These are phyloP conservation scores for Corylus avellana DNA, from an alignment of 306 rosid species.

Conservation along the genomic window DNA sequence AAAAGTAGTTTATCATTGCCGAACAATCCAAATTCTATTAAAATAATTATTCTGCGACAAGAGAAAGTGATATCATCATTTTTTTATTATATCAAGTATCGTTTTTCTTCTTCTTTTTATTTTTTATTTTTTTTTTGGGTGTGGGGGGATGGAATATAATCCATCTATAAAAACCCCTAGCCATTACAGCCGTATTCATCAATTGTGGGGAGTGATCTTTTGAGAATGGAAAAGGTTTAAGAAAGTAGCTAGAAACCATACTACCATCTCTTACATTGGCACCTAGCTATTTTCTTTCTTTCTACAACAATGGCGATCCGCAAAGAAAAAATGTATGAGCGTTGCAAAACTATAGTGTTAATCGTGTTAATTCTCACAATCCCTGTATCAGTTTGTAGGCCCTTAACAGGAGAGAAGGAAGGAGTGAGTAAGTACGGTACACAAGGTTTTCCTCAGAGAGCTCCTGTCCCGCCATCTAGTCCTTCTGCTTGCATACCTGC, in stretches of 20 bases:
- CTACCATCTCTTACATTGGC: neutral
- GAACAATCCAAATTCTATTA: too few species aligned
- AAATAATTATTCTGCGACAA: too few species aligned
- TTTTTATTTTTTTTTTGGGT: too few species aligned
- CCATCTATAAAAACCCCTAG: too few species aligned
- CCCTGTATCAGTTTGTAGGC: neutral
- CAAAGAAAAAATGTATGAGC: neutral
- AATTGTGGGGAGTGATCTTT: too few species aligned
- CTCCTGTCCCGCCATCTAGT: neutral
- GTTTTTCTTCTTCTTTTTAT: too few species aligned
- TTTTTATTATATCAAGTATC: too few species aligned
- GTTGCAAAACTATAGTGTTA: neutral
- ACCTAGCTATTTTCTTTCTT: neutral
- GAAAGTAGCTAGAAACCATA: too few species aligned
- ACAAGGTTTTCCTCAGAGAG: neutral
- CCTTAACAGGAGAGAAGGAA: neutral
- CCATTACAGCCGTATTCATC: neutral
- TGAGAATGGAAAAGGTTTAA: too few species aligned
- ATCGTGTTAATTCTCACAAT: neutral
- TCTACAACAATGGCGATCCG: neutral
- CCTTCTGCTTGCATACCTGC: neutral
- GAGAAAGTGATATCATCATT: too few species aligned
- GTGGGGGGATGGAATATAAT: too few species aligned
- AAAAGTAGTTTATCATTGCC: too few species aligned
- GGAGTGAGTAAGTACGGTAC: neutral